Conservation (phyloP, 257 asterid species). For the Cordia subcordata region DNA sequence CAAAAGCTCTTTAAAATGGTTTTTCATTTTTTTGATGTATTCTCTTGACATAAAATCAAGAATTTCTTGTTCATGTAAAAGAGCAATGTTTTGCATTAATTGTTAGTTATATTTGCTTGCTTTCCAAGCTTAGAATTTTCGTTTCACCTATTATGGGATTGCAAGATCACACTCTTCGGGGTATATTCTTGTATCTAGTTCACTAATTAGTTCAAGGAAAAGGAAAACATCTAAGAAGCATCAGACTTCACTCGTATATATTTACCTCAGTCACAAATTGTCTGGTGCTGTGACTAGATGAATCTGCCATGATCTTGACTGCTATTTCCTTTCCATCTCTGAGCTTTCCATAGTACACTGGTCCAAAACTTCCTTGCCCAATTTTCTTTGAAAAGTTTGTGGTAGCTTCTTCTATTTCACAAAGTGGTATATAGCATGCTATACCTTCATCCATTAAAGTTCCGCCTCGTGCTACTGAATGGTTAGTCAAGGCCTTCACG, state of each 20-base stretch:
- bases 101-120: no score
- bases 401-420: constrained; percentile 81
- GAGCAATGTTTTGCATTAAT: no score
- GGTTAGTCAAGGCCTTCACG: constrained; percentile 43
- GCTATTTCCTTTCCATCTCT: constrained; percentile 92
- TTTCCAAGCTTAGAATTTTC: no score
- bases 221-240: no score
- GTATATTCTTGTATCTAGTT: no score
- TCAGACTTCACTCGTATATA: neutral
- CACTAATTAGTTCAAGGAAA: no score
- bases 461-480: constrained; percentile 64
- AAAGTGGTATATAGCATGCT: constrained; percentile 72
- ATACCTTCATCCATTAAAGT: constrained; percentile 82
- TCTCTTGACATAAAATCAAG: no score
- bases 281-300: constrained; percentile 86
- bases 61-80: no score
- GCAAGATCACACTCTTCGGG: no score
- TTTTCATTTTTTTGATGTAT: no score
- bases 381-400: constrained; percentile 56
- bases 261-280: constrained; percentile 90
- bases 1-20: no score
- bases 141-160: no score
- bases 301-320: constrained; percentile 93
- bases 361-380: constrained; percentile 97
- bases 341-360: constrained; percentile 86